A percentile compares a stretch with the other conserved stretches of the same genome.
phyloP scores from a whole-genome alignment of 73 alveolate genomes.

The Paramecium sonneborni region DNA sequence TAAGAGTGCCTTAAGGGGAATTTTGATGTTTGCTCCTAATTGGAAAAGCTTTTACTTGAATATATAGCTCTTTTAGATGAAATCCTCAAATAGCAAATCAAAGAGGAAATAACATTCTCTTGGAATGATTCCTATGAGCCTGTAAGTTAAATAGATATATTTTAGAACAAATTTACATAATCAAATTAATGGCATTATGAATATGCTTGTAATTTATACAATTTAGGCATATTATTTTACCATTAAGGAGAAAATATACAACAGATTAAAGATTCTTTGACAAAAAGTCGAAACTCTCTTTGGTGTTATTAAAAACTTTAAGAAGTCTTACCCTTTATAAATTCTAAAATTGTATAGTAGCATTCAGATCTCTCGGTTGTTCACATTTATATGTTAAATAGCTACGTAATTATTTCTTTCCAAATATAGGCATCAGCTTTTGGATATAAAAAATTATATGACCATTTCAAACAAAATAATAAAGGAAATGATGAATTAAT shows the following conservation, averaged over 20 bases:
- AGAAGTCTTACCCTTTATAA: neutral
- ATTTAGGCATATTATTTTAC: neutral
- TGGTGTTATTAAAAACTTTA: neutral
- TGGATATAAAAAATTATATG: conserved; percentile 21
- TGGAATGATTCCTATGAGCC: conserved; percentile 43
- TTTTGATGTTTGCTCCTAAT: neutral
- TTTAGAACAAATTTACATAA: conserved; percentile 4
- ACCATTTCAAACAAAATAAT: neutral
- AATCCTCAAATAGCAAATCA: neutral
- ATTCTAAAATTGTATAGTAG: neutral
- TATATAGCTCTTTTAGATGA: neutral
- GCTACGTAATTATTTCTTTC: neutral
- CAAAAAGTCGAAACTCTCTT: neutral
- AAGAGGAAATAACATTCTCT: neutral
- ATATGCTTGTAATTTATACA: conserved; percentile 3
- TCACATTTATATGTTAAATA: neutral
- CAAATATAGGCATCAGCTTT: neutral
- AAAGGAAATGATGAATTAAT: neutral
- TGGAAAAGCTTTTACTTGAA: neutral
- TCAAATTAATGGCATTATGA: conserved; percentile 26
- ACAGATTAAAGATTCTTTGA: neutral
- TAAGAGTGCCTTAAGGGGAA: neutral
- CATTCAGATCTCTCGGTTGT: neutral
- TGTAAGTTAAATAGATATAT: neutral
- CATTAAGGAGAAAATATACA: neutral